Evolutionary conservation across 1,284 basidiomycete species (phyloP).

Genomic region (Peniophora sp.): DNA sequence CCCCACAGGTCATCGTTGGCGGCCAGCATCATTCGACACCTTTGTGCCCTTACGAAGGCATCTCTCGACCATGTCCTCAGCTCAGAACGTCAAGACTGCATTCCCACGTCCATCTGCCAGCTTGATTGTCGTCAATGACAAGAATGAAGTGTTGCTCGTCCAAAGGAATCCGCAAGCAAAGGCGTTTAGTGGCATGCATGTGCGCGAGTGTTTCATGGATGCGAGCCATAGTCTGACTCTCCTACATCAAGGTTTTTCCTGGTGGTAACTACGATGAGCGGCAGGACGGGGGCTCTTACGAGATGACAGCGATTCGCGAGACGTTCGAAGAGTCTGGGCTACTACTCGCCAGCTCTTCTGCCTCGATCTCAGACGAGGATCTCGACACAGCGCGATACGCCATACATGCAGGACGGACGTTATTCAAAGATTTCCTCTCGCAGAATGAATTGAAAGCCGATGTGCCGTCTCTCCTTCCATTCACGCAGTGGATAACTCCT

Average conservation of each 20-base stretch:
- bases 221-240: neutral
- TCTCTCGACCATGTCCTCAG: neutral
- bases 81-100: neutral
- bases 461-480: conserved; percentile 41
- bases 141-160: conserved; percentile 61
- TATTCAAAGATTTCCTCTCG: conserved; percentile 48
- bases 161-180: conserved; percentile 56
- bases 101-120: conserved; percentile 54
- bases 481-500: conserved; percentile 69
- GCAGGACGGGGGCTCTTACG: conserved; percentile 44
- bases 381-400: conserved; percentile 47
- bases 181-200: conserved; percentile 59
- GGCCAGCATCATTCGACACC: too few species aligned
- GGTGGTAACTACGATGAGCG: conserved; percentile 57
- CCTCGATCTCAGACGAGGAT: conserved; percentile 23
- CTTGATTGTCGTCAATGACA: conserved; percentile 51
- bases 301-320: conserved; percentile 60
- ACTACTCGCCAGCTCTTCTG: conserved; percentile 41
- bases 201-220: conserved; percentile 23
- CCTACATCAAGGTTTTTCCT: conserved; percentile 52
- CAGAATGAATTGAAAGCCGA: conserved; percentile 36
- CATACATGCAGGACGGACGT: conserved; percentile 42
- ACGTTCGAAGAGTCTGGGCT: conserved; percentile 69
- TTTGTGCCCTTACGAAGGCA: conserved; percentile 1
- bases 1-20: neutral